These are phyloP conservation scores for Leccinum uliginosum DNA, from an alignment of 768 basidiomycete genomes.

Conservation along the genomic window DNA sequence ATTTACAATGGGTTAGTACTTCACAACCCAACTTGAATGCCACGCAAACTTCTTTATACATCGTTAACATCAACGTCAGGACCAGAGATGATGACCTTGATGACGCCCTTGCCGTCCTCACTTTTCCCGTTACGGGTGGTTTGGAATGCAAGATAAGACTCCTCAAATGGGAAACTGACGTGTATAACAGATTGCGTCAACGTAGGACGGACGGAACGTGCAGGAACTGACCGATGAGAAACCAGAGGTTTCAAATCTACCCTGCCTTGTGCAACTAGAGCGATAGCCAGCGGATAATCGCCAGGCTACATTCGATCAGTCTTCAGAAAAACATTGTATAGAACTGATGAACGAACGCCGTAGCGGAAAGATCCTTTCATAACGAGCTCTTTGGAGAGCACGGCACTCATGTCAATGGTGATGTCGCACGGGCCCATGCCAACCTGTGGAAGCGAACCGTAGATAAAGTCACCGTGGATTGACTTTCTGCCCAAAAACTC, in stretches of 20 bases:
- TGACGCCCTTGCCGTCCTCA: conserved; percentile 80
- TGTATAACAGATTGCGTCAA: background rate
- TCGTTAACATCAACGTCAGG: conserved; percentile 54
- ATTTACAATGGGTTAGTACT: background rate
- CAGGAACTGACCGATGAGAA: conserved; percentile 65
- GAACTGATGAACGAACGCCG: conserved; percentile 43
- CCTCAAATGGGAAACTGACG: conserved; percentile 64
- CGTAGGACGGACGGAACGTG: background rate
- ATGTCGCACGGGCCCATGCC: conserved; percentile 84
- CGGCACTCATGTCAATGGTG: conserved; percentile 61
- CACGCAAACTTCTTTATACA: conserved; percentile 21
- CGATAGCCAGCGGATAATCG: conserved; percentile 81
- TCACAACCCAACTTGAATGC: background rate
- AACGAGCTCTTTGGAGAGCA: conserved; percentile 74
- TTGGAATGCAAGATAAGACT: conserved; percentile 78
- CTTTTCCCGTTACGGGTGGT: conserved; percentile 78
- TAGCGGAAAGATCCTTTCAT: conserved; percentile 94
- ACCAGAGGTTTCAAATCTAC: conserved; percentile 86
- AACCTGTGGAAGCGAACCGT: conserved; percentile 38
- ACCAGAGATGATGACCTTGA: conserved; percentile 87
- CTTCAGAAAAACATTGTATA: background rate
- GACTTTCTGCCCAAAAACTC: conserved; percentile 4
- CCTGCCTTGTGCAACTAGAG: conserved; percentile 75
- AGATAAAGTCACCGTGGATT: background rate
- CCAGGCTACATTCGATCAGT: conserved; percentile 51